Conservation (phyloP, 2,329 filamentous ascomycete species). For the Penicillium sp. region DNA sequence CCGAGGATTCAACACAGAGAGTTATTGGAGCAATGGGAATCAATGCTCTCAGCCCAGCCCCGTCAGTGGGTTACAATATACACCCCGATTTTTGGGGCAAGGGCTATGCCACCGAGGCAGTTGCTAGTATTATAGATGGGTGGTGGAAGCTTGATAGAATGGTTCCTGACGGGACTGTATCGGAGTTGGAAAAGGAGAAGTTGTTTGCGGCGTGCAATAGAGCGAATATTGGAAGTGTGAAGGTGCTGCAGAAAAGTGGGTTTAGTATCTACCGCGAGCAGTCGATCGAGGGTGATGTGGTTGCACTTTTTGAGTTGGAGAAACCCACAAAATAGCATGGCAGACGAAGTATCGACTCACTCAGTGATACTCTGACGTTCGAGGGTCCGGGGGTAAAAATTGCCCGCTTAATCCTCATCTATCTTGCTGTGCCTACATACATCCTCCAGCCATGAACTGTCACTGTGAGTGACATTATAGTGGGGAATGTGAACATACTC, state of each 20-base stretch:
- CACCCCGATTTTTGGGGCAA: constrained; percentile 28
- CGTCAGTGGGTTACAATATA: constrained; percentile 24
- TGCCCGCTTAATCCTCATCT: neutral
- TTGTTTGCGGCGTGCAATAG: constrained; percentile 21
- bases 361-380: neutral
- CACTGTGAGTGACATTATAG: neutral
- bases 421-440: neutral
- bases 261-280: constrained; percentile 17
- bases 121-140: constrained; percentile 19
- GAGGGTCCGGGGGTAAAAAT: neutral
- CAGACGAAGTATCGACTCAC: neutral
- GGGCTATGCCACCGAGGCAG: constrained; percentile 26
- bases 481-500: too few relatives aligned
- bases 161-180: neutral
- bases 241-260: constrained; percentile 19
- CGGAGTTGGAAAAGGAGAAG: constrained; percentile 5
- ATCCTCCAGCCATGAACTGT: neutral
- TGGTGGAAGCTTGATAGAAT: constrained; percentile 23
- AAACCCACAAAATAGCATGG: neutral
- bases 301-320: constrained; percentile 15
- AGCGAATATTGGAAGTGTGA: constrained; percentile 21
- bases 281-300: constrained; percentile 14
- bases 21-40: constrained; percentile 22
- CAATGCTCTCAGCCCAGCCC: constrained; percentile 17
- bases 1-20: constrained; percentile 12